phyloP scores from a whole-genome alignment of 2,329 filamentous ascomycete species.

The Calonectria pauciramosa region DNA sequence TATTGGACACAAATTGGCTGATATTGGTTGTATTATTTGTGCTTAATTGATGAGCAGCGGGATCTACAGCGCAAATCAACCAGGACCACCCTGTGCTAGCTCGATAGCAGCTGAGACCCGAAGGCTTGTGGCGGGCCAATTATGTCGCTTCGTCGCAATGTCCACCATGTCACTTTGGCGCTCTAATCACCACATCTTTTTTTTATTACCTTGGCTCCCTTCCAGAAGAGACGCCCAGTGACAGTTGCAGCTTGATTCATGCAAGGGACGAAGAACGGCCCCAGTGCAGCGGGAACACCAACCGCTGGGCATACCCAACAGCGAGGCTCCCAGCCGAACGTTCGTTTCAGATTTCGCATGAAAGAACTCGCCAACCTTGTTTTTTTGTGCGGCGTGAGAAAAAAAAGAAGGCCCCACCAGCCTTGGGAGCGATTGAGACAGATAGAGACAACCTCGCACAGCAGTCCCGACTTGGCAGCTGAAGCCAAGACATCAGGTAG shows the following conservation, averaged over 20 bases:
- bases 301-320: background rate
- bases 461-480: background rate
- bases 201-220: background rate
- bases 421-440: background rate
- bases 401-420: background rate
- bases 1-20: background rate
- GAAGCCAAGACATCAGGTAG: background rate
- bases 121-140: background rate
- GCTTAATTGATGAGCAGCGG: background rate
- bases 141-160: background rate
- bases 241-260: constrained; percentile 3
- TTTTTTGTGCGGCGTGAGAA: background rate
- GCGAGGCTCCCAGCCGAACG: background rate
- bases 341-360: background rate
- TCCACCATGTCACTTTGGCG: background rate
- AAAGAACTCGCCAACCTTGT: background rate
- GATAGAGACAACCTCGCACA: background rate
- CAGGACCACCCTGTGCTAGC: background rate
- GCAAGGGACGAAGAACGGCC: background rate
- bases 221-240: background rate
- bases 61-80: constrained; percentile 4
- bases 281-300: background rate
- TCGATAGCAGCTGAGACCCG: background rate
- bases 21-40: background rate
- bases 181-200: background rate